Percentiles rank a stretch among this genome's conserved stretches.
phyloP scores from a whole-genome alignment of 768 basidiomycete species.

The Hebeloma cylindrosporum region DNA sequence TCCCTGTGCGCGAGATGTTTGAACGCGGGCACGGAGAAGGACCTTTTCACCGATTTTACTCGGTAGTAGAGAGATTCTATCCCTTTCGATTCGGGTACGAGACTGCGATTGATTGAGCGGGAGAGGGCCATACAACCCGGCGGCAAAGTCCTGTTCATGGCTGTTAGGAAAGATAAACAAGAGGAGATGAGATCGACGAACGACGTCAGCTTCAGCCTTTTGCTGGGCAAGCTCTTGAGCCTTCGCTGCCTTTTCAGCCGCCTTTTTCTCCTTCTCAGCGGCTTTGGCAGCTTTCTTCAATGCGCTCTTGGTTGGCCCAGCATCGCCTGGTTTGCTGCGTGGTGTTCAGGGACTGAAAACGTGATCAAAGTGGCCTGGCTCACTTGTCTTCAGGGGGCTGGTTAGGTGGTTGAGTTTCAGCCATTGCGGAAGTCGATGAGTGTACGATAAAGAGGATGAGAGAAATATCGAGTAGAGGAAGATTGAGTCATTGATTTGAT shows the following conservation, averaged over 20 bases:
- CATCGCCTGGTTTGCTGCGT: constrained; percentile 22
- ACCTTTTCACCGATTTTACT: constrained; percentile 72
- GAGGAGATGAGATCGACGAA: constrained; percentile 28
- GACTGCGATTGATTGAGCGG: constrained; percentile 92
- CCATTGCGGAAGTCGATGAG: constrained; percentile 25
- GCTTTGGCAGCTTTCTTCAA: constrained; percentile 91
- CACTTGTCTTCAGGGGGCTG: constrained; percentile 26
- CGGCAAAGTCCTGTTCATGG: constrained; percentile 64
- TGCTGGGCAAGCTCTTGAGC: constrained; percentile 72
- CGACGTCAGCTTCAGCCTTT: constrained; percentile 64
- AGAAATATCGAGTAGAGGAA: constrained; percentile 10
- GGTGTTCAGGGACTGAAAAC: constrained; percentile 3
- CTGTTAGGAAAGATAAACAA: constrained; percentile 9
- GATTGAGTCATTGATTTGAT: constrained; percentile 17
- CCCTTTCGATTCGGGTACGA: constrained; percentile 58
- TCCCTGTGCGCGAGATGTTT: constrained; percentile 89
- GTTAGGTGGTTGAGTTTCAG: constrained; percentile 30
- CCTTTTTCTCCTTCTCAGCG: constrained; percentile 87
- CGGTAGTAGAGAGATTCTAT: constrained; percentile 64
- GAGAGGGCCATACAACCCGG: constrained; percentile 80
- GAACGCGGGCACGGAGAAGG: constrained; percentile 84
- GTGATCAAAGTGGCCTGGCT: constrained; percentile 4
- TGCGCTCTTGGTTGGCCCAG: constrained; percentile 80
- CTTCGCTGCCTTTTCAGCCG: constrained; percentile 81
- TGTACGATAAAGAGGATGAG: background rate